Percentiles rank a stretch among this genome's conserved stretches.
Evolutionary conservation across 2,329 filamentous ascomycete species (phyloP).

Genomic region (Pseudogymnoascus sp.): DNA sequence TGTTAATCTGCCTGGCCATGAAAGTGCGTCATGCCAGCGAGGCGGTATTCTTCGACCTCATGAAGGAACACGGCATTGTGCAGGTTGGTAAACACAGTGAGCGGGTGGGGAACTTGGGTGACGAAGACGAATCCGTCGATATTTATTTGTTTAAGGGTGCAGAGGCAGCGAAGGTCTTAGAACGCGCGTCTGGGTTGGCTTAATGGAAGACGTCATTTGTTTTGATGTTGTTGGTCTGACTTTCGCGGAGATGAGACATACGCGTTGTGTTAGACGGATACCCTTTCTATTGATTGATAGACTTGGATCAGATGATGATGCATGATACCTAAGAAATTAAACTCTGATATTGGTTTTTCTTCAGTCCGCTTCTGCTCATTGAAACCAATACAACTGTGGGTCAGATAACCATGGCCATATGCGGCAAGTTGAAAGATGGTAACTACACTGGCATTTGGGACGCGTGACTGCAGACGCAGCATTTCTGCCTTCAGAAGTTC

Average conservation of each 20-base stretch:
- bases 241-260: background rate
- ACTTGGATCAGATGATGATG: background rate
- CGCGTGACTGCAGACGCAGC: background rate
- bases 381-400: background rate
- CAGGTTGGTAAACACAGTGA: conserved; percentile 9
- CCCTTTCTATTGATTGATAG: conserved; percentile 1
- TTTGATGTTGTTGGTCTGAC: background rate
- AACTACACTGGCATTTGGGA: background rate
- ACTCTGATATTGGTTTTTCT: background rate
- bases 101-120: conserved; percentile 7
- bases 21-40: conserved; percentile 63
- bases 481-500: background rate
- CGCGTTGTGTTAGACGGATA: background rate
- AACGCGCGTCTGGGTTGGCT: background rate
- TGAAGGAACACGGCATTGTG: conserved; percentile 34
- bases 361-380: background rate
- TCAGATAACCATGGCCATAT: background rate
- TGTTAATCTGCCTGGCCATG: conserved; percentile 48
- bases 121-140: conserved; percentile 15
- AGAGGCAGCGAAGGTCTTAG: background rate
- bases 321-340: background rate
- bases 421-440: background rate
- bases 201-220: background rate
- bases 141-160: conserved; percentile 14
- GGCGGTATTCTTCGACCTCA: conserved; percentile 56